Conservation (phyloP, 345 rosid genomes). For the Brassica napus region DNA sequence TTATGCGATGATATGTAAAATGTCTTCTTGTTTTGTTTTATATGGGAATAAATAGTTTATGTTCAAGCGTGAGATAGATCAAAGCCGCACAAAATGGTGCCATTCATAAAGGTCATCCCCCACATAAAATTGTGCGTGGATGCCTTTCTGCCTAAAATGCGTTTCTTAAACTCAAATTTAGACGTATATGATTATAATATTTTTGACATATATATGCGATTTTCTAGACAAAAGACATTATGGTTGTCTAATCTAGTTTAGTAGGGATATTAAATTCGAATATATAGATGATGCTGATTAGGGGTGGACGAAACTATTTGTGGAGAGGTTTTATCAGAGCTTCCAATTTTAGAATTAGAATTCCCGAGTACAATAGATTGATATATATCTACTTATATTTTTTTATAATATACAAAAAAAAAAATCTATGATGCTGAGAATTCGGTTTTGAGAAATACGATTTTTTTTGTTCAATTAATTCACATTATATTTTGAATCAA, state of each 20-base stretch:
- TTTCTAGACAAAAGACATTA: constrained; percentile 1
- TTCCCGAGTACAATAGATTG: not conserved
- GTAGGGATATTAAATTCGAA: not conserved
- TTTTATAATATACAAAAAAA: too few relatives aligned
- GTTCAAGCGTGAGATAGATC: constrained; percentile 10
- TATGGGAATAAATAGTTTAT: not conserved
- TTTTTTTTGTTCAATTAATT: not conserved
- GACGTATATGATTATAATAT: not conserved
- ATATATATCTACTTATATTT: not conserved
- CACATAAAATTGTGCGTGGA: constrained; percentile 26
- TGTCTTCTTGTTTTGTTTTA: not conserved
- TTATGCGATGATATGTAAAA: not conserved
- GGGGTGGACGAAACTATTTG: constrained; percentile 9
- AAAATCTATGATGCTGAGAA: not conserved
- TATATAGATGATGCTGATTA: not conserved
- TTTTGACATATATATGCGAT: not conserved
- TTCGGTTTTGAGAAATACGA: not conserved
- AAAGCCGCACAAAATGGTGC: constrained; percentile 16
- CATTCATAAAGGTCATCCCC: constrained; percentile 5
- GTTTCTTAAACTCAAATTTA: not conserved
- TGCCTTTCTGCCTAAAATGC: constrained; percentile 11
- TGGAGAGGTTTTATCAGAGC: not conserved
- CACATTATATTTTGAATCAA: not conserved
- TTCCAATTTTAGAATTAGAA: not conserved
- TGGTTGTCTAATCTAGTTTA: not conserved